These are phyloP conservation scores for Yamadazyma endophytica DNA, from an alignment of 805 yeast genomes.

Conservation along the genomic window DNA sequence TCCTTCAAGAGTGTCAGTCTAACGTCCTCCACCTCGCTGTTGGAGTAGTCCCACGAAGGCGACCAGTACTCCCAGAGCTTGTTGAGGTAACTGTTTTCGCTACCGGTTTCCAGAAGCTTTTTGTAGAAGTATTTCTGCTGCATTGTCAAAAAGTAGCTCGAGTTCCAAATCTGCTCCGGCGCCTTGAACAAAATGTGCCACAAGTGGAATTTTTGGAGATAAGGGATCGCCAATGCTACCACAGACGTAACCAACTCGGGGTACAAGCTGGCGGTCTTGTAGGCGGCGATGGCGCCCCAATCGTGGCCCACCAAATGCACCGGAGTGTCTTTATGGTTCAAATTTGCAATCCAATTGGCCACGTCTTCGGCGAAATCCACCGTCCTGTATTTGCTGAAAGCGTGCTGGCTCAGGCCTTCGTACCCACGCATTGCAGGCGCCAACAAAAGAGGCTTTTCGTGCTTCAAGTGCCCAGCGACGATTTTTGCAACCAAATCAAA, in stretches of 20 bases:
- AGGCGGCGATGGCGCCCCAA: constrained; percentile 40
- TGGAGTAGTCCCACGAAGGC: constrained; percentile 30
- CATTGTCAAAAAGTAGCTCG: constrained; percentile 37
- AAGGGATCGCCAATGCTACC: constrained; percentile 38
- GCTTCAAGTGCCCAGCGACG: constrained; percentile 14
- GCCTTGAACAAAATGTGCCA: constrained; percentile 26
- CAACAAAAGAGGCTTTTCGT: constrained; percentile 16
- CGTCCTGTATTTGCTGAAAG: constrained; percentile 19
- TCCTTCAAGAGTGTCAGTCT: constrained; percentile 21
- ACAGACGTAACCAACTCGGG: constrained; percentile 31
- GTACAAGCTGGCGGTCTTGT: constrained; percentile 28
- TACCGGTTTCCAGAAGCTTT: constrained; percentile 12
- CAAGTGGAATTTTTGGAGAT: constrained; percentile 20
- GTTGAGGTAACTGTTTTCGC: constrained; percentile 23
- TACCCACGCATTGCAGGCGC: constrained; percentile 38
- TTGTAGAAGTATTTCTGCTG: constrained; percentile 22
- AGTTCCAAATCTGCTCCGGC: constrained; percentile 31
- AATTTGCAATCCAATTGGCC: constrained; percentile 23
- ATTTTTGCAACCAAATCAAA: constrained; percentile 20
- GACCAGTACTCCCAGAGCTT: constrained; percentile 36
- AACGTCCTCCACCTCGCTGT: constrained; percentile 22
- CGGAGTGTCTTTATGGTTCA: constrained; percentile 17
- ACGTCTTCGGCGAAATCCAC: constrained; percentile 31
- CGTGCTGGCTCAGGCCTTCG: constrained; percentile 26
- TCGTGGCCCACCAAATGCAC: constrained; percentile 41